Evolutionary conservation across 2,329 filamentous ascomycete species (phyloP).

Genomic region (Emmonsiellopsis sp.): DNA sequence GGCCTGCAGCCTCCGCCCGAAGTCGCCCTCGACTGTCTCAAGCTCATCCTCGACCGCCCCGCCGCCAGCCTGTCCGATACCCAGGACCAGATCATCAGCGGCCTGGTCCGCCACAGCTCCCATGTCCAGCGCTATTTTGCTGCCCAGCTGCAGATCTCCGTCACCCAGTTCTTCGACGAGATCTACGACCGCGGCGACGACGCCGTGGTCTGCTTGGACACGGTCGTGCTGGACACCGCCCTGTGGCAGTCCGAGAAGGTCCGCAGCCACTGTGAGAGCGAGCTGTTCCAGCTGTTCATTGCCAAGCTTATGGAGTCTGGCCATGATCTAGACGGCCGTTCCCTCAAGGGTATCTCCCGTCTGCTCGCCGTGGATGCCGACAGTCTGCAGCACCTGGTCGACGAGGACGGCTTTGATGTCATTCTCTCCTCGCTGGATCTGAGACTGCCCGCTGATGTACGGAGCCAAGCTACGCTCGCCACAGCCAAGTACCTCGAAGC

Average conservation of each 20-base stretch:
- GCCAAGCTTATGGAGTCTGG: conserved; percentile 86
- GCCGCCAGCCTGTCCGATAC: conserved; percentile 26
- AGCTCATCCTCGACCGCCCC: conserved; percentile 30
- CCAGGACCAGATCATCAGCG: conserved; percentile 39
- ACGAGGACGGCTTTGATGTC: conserved; percentile 70
- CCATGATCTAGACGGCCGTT: conserved; percentile 57
- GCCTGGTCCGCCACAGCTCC: conserved; percentile 34
- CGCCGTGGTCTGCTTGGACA: conserved; percentile 37
- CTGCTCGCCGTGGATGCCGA: conserved; percentile 47
- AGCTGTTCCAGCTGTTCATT: conserved; percentile 56
- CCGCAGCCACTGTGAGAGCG: conserved; percentile 36
- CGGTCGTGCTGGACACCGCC: conserved; percentile 35
- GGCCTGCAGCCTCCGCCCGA: conserved; percentile 34
- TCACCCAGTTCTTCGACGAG: conserved; percentile 39
- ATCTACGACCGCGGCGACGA: conserved; percentile 40
- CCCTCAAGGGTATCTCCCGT: conserved; percentile 51
- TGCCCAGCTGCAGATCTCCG: conserved; percentile 31
- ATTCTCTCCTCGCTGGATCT: conserved; percentile 81
- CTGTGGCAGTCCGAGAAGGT: conserved; percentile 36
- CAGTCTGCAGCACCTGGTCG: conserved; percentile 41
- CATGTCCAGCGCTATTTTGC: conserved; percentile 36
- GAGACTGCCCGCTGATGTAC: conserved; percentile 61
- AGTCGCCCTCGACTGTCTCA: conserved; percentile 34
- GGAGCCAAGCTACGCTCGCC: conserved; percentile 72
- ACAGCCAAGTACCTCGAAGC: conserved; percentile 76